These are phyloP conservation scores for Entomortierella chlamydospora DNA, from an alignment of 192 early-diverging fungal species.

Conservation along the genomic window DNA sequence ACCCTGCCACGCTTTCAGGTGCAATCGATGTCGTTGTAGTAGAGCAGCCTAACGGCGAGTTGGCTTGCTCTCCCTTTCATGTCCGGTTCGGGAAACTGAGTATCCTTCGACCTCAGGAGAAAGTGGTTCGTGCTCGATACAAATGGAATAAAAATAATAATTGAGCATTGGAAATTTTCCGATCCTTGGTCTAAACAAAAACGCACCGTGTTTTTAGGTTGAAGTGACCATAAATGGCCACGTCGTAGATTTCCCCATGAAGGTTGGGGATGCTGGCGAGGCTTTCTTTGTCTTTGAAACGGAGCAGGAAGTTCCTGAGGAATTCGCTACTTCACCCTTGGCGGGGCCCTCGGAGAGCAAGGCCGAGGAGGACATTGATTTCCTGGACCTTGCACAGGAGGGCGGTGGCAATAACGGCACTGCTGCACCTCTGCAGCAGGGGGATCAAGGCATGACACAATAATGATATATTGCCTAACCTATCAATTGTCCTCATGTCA, in stretches of 20 bases:
- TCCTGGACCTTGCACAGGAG: constrained; percentile 36
- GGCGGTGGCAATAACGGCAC: not conserved
- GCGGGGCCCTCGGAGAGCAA: constrained; percentile 58
- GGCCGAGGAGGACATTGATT: constrained; percentile 53
- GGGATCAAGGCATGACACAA: constrained; percentile 15
- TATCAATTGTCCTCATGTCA: not conserved
- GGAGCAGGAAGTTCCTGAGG: constrained; percentile 88
- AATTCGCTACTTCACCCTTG: constrained; percentile 94
- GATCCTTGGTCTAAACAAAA: not conserved
- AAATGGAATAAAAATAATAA: not conserved
- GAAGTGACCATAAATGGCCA: constrained; percentile 87
- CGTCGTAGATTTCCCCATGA: constrained; percentile 87
- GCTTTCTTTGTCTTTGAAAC: constrained; percentile 98
- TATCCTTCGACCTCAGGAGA: constrained; percentile 90
- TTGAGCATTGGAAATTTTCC: not conserved
- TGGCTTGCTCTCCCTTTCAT: constrained; percentile 97
- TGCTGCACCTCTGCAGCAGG: not conserved
- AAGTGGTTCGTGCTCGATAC: constrained; percentile 63
- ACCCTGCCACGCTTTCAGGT: constrained; percentile 95
- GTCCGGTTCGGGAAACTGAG: constrained; percentile 98
- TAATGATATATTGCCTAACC: no score
- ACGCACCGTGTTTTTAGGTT: constrained; percentile 54
- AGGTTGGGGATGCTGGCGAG: constrained; percentile 95
- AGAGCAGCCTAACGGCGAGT: constrained; percentile 80
- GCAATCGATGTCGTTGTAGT: constrained; percentile 98